Conservation (phyloP, 2,329 filamentous ascomycete species). For the Colletotrichum salicis region DNA sequence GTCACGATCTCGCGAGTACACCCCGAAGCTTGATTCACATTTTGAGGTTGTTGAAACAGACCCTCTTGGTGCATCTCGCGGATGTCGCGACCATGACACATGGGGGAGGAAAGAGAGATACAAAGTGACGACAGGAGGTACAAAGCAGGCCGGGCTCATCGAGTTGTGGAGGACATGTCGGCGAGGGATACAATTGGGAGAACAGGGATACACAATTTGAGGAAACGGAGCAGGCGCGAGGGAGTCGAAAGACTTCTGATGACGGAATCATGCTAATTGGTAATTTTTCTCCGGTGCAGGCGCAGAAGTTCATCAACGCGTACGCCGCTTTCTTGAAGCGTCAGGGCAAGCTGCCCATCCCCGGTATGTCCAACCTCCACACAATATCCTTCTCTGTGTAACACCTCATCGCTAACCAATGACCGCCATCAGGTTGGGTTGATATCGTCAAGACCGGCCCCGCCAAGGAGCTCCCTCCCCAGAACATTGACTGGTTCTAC, state of each 20-base stretch:
- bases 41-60: slow-evolving; percentile 38
- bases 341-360: slow-evolving; percentile 91
- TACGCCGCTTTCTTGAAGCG: slow-evolving; percentile 93
- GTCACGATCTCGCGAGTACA: background rate
- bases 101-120: background rate
- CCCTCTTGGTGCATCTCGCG: slow-evolving; percentile 20
- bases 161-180: slow-evolving; percentile 17
- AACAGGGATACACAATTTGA: slow-evolving; percentile 32
- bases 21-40: background rate
- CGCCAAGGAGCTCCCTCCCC: slow-evolving; percentile 96
- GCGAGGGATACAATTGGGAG: background rate
- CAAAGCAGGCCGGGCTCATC: slow-evolving; percentile 33
- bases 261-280: slow-evolving; percentile 79
- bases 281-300: slow-evolving; percentile 63
- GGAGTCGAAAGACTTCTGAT: slow-evolving; percentile 78
- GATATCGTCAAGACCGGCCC: slow-evolving; percentile 99
- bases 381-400: background rate
- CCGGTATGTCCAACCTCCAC: slow-evolving; percentile 68
- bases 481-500: slow-evolving; percentile 98
- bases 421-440: slow-evolving; percentile 81
- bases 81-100: slow-evolving; percentile 6
- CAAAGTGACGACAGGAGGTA: slow-evolving; percentile 23
- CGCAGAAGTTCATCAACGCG: slow-evolving; percentile 88
- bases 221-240: slow-evolving; percentile 72
- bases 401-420: slow-evolving; percentile 34